Conservation (phyloP, 352 stramenopile species). For the Phytopythium aichiense region DNA sequence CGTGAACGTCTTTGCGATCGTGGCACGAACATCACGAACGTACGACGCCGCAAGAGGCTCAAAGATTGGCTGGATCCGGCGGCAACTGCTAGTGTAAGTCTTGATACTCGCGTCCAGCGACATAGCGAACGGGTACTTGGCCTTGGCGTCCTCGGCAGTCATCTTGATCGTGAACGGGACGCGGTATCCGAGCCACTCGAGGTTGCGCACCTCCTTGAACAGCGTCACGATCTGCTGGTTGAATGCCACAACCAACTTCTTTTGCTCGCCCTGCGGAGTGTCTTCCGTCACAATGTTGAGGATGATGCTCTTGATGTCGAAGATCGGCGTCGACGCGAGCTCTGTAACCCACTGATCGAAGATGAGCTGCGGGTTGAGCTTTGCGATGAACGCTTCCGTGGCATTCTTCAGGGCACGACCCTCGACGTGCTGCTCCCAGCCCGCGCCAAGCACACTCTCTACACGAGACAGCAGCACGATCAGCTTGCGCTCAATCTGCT, state of each 20-base stretch:
- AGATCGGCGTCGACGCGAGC: slow-evolving; percentile 87
- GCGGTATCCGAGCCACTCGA: slow-evolving; percentile 97
- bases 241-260: slow-evolving; percentile 90
- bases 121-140: slow-evolving; percentile 97
- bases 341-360: slow-evolving; percentile 95
- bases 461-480: slow-evolving; percentile 95
- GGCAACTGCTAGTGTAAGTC: slow-evolving; percentile 87
- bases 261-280: slow-evolving; percentile 58
- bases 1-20: slow-evolving; percentile 86
- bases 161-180: slow-evolving; percentile 95
- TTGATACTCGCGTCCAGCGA: slow-evolving; percentile 95
- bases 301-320: slow-evolving; percentile 91
- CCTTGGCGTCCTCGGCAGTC: slow-evolving; percentile 96
- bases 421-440: slow-evolving; percentile 97
- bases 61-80: slow-evolving; percentile 82
- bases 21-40: slow-evolving; percentile 77
- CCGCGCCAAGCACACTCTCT: slow-evolving; percentile 94
- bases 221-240: slow-evolving; percentile 97
- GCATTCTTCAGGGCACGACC: slow-evolving; percentile 94
- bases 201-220: slow-evolving; percentile 98
- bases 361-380: slow-evolving; percentile 89
- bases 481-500: slow-evolving; percentile 99
- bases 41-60: slow-evolving; percentile 69
- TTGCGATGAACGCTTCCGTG: slow-evolving; percentile 82
- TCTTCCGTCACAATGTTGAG: slow-evolving; percentile 87